Evolutionary conservation across 1,284 basidiomycete genomes (phyloP), one percentile per base, ranked within the genome.

Genomic region (Sphagnurus paluster): DNA sequence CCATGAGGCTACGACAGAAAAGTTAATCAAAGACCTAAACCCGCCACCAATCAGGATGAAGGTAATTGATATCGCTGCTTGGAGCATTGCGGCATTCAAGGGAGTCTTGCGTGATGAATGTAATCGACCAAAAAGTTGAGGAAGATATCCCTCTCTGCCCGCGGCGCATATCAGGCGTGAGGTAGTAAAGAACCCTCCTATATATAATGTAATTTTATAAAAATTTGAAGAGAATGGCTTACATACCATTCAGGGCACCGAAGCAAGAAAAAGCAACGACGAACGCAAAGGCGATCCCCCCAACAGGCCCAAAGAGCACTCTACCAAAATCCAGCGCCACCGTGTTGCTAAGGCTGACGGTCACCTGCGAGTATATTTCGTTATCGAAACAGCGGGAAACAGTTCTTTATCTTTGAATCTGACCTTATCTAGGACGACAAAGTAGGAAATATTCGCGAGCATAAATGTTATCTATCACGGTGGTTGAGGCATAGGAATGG

Each of bases 241-340:
- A 53, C 59, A 8, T 61, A 79, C 91, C 90, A 62, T 95, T 95
- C 34, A 97, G 66, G 1, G 94, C 92, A 8, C 94, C 94, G 56
- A 97, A 93, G 62, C 94, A 98, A 1, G 92, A 96, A 50, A 98
- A 81, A 1, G 93, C 91, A 2, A 99, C 96, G 72, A 95, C 83
- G 49, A 80, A 74, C 1, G 94, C 92, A 63, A 99, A 98, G 2
- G 96, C 60, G 1, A 85, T 80, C 0, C 90, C 94, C 16, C 97
- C 96, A 10, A 87, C 66, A 4, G 85, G 81, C 5, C 97, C 96
- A 53, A 95, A 89, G 2, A 96, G 69, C 0, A 82, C 84, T 44
- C 86, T 79, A 1, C 97, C 97, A 59, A 98, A 99, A 66, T 99
- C 96, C 52, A 96, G 75, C 0, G 93, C 95, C 14, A 98, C 92